Conservation (phyloP, 305 asterid species). For the Solanum aculeatissimum region DNA sequence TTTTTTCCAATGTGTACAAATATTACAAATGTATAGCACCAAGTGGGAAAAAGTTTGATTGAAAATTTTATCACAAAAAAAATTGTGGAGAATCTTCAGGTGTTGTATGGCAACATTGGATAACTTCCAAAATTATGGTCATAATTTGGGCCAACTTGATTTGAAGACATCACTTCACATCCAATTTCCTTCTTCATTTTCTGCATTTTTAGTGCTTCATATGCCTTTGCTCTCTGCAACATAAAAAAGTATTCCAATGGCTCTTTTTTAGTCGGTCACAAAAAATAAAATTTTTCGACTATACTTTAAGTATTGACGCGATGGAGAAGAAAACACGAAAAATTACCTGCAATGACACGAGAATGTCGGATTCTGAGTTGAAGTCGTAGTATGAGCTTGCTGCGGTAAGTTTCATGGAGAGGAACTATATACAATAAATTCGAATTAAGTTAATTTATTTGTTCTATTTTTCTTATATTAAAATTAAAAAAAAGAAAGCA, state of each 20-base stretch:
- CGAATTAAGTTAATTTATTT: not conserved
- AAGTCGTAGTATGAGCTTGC: slow-evolving; percentile 55
- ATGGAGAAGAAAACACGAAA: not conserved
- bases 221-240: slow-evolving; percentile 50
- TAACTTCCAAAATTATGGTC: slow-evolving; percentile 39
- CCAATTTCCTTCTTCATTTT: slow-evolving; percentile 20
- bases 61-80: not conserved
- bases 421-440: slow-evolving; percentile 37
- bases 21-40: not conserved
- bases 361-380: slow-evolving; percentile 38
- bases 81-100: slow-evolving; percentile 16
- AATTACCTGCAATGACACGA: slow-evolving; percentile 42
- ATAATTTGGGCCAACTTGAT: slow-evolving; percentile 25
- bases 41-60: not conserved
- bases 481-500: not conserved
- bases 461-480: not conserved
- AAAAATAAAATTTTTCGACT: not conserved
- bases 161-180: slow-evolving; percentile 25
- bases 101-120: slow-evolving; percentile 40
- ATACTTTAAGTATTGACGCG: not conserved
- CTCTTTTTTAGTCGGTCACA: not conserved
- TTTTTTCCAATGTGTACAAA: slow-evolving; percentile 2
- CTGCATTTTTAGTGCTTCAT: slow-evolving; percentile 42
- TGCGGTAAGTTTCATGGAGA: slow-evolving; percentile 80
- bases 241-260: not conserved